Conservation (phyloP, 2,329 filamentous ascomycete genomes). For the Sclerotinia subarctica region DNA sequence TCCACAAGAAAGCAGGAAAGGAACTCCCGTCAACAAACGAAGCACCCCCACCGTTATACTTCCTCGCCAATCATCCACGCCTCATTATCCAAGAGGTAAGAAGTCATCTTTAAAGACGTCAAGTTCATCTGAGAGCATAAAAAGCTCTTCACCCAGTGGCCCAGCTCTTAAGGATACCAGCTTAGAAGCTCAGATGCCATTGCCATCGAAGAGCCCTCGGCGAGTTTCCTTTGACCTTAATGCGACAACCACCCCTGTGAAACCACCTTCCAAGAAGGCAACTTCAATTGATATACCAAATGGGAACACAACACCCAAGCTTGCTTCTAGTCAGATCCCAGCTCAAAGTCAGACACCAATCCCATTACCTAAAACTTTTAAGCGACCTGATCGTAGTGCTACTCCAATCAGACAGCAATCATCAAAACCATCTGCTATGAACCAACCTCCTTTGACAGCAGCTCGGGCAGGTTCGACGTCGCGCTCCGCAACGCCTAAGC, state of each 20-base stretch:
- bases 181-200: slow-evolving; percentile 30
- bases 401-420: slow-evolving; percentile 5
- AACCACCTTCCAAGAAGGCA: slow-evolving; percentile 4
- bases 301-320: neutral
- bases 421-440: slow-evolving; percentile 10
- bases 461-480: neutral
- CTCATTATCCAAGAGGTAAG: slow-evolving; percentile 31
- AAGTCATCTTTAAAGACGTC: slow-evolving; percentile 31
- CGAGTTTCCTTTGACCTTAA: slow-evolving; percentile 28
- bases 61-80: slow-evolving; percentile 30
- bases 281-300: neutral
- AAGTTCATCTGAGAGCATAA: slow-evolving; percentile 26
- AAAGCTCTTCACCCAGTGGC: slow-evolving; percentile 30
- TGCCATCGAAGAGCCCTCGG: slow-evolving; percentile 23
- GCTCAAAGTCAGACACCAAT: slow-evolving; percentile 14
- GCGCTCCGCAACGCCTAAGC: slow-evolving; percentile 12
- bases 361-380: slow-evolving; percentile 16
- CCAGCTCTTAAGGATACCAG: slow-evolving; percentile 23
- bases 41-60: slow-evolving; percentile 22
- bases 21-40: slow-evolving; percentile 21
- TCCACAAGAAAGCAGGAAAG: slow-evolving; percentile 7
- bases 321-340: slow-evolving; percentile 2
- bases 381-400: slow-evolving; percentile 10
- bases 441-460: slow-evolving; percentile 13
- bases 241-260: slow-evolving; percentile 19